Evolutionary conservation across 2,329 filamentous ascomycete species (phyloP).

Genomic region (Trichophyton schoenleinii): DNA sequence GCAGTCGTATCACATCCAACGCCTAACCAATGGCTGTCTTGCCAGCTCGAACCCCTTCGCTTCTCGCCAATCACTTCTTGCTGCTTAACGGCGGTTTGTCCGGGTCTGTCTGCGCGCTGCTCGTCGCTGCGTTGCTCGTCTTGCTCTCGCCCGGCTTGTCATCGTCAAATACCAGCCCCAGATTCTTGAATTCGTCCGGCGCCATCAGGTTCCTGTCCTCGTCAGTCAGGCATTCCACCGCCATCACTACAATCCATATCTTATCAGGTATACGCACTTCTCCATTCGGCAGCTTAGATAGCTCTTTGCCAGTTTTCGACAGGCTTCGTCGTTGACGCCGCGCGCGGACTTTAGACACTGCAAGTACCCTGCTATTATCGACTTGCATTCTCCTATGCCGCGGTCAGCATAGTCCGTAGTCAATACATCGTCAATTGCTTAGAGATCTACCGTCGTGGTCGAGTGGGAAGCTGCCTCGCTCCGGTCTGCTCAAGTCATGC

Average conservation of each 20-base stretch:
- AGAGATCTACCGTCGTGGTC: conserved; percentile 62
- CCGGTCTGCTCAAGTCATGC: conserved; percentile 55
- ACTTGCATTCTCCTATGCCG: conserved; percentile 71
- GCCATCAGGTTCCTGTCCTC: conserved; percentile 76
- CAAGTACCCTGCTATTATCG: conserved; percentile 74
- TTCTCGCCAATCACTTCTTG: not conserved
- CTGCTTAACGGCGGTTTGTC: conserved; percentile 2
- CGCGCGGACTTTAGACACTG: conserved; percentile 71
- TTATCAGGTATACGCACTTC: conserved; percentile 44
- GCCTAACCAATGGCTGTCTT: not conserved
- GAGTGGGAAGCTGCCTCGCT: conserved; percentile 89
- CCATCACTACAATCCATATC: not conserved
- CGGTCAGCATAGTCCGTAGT: too few relatives aligned
- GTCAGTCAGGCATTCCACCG: not conserved
- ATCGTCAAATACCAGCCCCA: conserved; percentile 57
- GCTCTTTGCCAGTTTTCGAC: conserved; percentile 70
- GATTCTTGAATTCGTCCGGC: conserved; percentile 83
- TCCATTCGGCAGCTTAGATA: conserved; percentile 94
- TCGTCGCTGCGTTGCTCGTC: not conserved
- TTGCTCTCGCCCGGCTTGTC: conserved; percentile 3
- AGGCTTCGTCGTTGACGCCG: conserved; percentile 77
- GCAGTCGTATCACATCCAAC: not conserved
- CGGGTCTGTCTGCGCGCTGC: not conserved
- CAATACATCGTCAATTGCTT: not conserved
- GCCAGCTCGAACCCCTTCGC: not conserved